Base-by-base conservation (phyloP, 202 grass and related monocot genomes). In the Miscanthus sacchariflorus region DNA sequence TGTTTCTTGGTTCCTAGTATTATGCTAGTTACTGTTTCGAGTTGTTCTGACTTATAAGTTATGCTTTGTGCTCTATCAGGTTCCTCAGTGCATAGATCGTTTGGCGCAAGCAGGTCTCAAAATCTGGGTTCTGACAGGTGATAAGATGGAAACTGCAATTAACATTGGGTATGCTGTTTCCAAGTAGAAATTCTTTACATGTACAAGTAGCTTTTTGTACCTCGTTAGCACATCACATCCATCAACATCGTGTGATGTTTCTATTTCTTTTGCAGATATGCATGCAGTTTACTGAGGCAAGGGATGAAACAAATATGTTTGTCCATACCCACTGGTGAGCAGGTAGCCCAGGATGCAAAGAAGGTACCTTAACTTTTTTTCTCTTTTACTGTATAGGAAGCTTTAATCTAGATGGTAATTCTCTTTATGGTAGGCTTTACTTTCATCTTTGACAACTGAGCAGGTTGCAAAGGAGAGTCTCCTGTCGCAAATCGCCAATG, bases 91-190 rank as follows among this genome's bases (percentile, higher is more conserved):
- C 84, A 96, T 96, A 89, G 94, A 99, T 93, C 95, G 92, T 76
- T 93, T 99, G 88, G 94, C 96, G 5, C 94, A 96, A 91, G 96
- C 96, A 90, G 96, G 96, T 91, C 94, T 99, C n/a, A 99, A 99
- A 77, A 95, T 99, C 48, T 99, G 96, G 96, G 96, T 99, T 93
- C 90, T 99, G 78, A 99, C 96, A 12, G 96, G 96, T 27, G 96
- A 99, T 87, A 99, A 99, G 88, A 99, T 99, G 93, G 96, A 99
- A 93, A 96, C 96, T 81, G 94, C 96, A 79, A 96, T 99, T 84
- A 99, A 99, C 83, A 96, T 99, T 30, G 96, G 96, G 94, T 99
- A 96, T 69, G 79, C 25, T 73, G 49, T 90, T 81, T 25, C 48
- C 50, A 38, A 78, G n/a, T 81, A n/a, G 30, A 86, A 65, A 50